Evolutionary conservation across 768 basidiomycete species (phyloP).

Genomic region (Trametes maxima): DNA sequence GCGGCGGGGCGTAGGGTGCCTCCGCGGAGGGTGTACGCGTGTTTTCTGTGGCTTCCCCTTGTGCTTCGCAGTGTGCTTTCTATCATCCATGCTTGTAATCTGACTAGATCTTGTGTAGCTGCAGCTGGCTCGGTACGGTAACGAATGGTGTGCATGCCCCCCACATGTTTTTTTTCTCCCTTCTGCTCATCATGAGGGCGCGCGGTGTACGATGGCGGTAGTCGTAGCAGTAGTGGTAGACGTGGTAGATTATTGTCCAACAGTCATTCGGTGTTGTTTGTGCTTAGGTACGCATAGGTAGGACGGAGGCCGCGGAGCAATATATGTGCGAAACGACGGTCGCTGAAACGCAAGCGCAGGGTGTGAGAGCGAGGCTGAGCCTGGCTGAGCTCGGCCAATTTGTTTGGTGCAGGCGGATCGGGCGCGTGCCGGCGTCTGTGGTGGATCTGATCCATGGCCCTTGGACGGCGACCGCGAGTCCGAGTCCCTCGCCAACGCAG

Average conservation of each 20-base stretch:
- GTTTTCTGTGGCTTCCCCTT: conserved; percentile 18
- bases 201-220: conserved; percentile 28
- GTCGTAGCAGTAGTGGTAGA: conserved; percentile 7
- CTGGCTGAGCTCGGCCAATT: conserved; percentile 1
- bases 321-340: conserved; percentile 9
- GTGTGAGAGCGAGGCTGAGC: not conserved
- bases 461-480: conserved; percentile 7
- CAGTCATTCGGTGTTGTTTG: not conserved
- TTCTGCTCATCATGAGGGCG: conserved; percentile 17
- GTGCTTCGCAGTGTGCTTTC: conserved; percentile 38
- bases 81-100: conserved; percentile 27
- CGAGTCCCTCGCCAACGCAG: conserved; percentile 15
- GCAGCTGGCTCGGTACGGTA: conserved; percentile 10
- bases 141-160: conserved; percentile 14
- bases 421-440: conserved; percentile 1
- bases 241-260: conserved; percentile 29
- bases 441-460: not conserved
- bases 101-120: conserved; percentile 28
- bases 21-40: conserved; percentile 33
- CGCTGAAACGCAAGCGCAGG: not conserved
- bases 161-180: conserved; percentile 8
- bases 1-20: conserved; percentile 23
- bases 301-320: conserved; percentile 5
- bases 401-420: conserved; percentile 1
- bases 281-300: not conserved